Evolutionary conservation across 805 yeast genomes (phyloP).

Genomic region (Candida anglica): DNA sequence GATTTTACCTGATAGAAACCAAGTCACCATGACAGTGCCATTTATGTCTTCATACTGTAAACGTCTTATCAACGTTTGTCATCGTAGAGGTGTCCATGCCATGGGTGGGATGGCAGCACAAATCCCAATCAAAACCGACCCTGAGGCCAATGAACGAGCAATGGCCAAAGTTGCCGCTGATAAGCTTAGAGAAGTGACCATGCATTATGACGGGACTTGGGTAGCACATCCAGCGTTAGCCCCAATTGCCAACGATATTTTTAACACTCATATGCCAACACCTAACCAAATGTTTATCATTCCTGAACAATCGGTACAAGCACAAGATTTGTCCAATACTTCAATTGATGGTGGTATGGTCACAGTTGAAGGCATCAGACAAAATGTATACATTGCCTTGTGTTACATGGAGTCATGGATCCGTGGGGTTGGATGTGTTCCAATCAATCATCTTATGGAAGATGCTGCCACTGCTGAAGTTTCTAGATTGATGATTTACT

Average conservation of each 20-base stretch:
- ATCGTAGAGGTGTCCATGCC: conserved; percentile 76
- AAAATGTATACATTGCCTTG: conserved; percentile 16
- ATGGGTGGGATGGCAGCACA: conserved; percentile 93
- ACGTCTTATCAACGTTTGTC: conserved; percentile 69
- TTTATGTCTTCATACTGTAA: conserved; percentile 78
- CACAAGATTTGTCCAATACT: conserved; percentile 12
- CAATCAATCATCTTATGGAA: conserved; percentile 18
- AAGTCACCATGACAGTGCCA: conserved; percentile 76
- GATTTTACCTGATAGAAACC: conserved; percentile 74
- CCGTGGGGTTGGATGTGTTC: conserved; percentile 18
- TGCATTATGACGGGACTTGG: conserved; percentile 20
- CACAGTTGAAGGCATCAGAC: conserved; percentile 14
- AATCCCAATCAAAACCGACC: conserved; percentile 73
- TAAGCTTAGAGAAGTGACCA: conserved; percentile 33
- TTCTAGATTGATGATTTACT: conserved; percentile 14
- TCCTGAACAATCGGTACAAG: conserved; percentile 10
- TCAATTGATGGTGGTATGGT: conserved; percentile 10
- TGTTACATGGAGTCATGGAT: conserved; percentile 18
- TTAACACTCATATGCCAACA: conserved; percentile 16
- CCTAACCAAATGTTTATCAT: conserved; percentile 16
- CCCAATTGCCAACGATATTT: conserved; percentile 14
- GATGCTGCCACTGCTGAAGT: conserved; percentile 22
- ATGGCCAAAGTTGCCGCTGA: conserved; percentile 72
- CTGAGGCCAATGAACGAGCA: conserved; percentile 58
- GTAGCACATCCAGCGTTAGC: conserved; percentile 19